A percentile compares a stretch with the other conserved stretches of the same genome.
These are phyloP conservation scores for grape (Vitis vinifera) DNA, from an alignment of 164 flowering plant genomes.

Conservation along the genomic window ASM3070453v1 NC_081818.1:10526501-10527000, in stretches of 20 bases:
- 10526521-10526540: constrained; percentile 48
- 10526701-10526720: constrained; percentile 71
- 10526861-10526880: constrained; percentile 41
- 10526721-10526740: constrained; percentile 81
- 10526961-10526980: too few relatives aligned
- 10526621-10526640: constrained; percentile 65
- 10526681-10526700: constrained; percentile 78
- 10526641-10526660: constrained; percentile 54
- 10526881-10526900: neutral
- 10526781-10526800: constrained; percentile 70
- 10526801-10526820: constrained; percentile 45
- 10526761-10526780: constrained; percentile 64
- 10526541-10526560: constrained; percentile 72
- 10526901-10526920: neutral
- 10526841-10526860: constrained; percentile 54
- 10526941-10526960: too few relatives aligned
- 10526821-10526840: constrained; percentile 54
- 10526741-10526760: constrained; percentile 72
- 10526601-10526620: constrained; percentile 60
- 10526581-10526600: constrained; percentile 88
- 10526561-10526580: constrained; percentile 89
- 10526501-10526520: constrained; percentile 26
- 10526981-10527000: too few relatives aligned
- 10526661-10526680: constrained; percentile 69
- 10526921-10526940: neutral